Percentiles rank a stretch among this genome's conserved stretches.
These are phyloP conservation scores for Durio zibethinus DNA, from an alignment of 345 rosid species.

Conservation along the genomic window DNA sequence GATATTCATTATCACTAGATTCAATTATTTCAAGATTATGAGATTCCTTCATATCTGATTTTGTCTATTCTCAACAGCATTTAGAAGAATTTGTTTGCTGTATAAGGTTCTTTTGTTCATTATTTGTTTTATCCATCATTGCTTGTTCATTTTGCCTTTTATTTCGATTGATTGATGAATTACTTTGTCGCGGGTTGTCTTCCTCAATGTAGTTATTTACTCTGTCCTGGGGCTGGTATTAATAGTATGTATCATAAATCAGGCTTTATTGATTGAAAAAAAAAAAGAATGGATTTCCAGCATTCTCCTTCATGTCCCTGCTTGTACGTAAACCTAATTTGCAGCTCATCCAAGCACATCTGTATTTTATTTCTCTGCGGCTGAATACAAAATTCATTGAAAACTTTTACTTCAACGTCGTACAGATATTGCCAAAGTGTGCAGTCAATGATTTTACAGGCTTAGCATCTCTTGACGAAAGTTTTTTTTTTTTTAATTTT, in stretches of 20 bases:
- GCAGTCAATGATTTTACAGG: not conserved
- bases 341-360: not conserved
- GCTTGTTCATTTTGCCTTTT: not conserved
- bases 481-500: not conserved
- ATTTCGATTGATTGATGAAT: not conserved
- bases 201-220: not conserved
- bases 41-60: not conserved
- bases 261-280: not conserved
- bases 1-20: slow-evolving; percentile 4
- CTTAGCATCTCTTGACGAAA: not conserved
- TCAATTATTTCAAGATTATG: slow-evolving; percentile 1
- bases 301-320: not conserved
- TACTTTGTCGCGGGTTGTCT: not conserved
- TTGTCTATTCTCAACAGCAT: not conserved
- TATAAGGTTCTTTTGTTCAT: not conserved
- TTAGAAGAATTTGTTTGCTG: not conserved
- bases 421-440: not conserved
- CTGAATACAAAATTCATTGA: not conserved
- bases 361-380: not conserved
- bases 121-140: not conserved
- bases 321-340: not conserved
- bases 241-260: slow-evolving; percentile 1
- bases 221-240: too few species aligned
- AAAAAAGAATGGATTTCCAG: not conserved
- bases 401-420: not conserved